A percentile compares a stretch with the other conserved stretches of the same genome.
These are phyloP conservation scores for Cyclotella baltica DNA, from an alignment of 108 stramenopile species.

Conservation along the genomic window DNA sequence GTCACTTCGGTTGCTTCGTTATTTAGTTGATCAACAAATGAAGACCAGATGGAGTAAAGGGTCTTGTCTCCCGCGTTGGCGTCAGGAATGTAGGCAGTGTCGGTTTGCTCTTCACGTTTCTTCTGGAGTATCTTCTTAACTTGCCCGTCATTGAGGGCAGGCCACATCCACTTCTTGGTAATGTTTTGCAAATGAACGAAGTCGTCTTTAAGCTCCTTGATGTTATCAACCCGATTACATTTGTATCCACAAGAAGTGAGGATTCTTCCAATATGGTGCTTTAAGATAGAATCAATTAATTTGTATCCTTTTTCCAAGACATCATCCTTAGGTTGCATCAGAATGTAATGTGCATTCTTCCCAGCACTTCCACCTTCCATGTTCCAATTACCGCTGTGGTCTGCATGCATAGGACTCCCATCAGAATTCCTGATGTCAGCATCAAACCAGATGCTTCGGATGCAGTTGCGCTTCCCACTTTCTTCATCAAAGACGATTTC, in stretches of 20 bases:
- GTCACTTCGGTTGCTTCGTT: neutral
- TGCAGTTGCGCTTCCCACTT: constrained; percentile 33
- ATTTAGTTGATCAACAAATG: neutral
- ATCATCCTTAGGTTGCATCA: constrained; percentile 31
- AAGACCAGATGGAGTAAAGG: neutral
- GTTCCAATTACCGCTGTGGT: neutral
- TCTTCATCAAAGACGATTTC: constrained; percentile 34
- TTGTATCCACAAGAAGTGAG: constrained; percentile 1
- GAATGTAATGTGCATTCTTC: constrained; percentile 10
- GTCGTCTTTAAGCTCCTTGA: neutral
- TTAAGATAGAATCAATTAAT: constrained; percentile 15
- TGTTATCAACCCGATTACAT: neutral
- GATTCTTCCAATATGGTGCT: constrained; percentile 16
- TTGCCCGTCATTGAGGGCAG: neutral
- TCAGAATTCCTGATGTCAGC: neutral
- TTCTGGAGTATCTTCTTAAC: neutral
- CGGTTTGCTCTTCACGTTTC: neutral
- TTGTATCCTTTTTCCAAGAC: constrained; percentile 12
- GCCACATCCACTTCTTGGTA: neutral
- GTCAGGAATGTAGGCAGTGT: neutral
- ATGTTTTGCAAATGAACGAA: neutral
- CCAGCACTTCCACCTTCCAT: constrained; percentile 1
- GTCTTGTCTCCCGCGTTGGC: neutral
- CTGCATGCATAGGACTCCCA: neutral
- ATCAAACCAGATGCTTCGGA: constrained; percentile 38